phyloP scores from a whole-genome alignment of 2,329 filamentous ascomycete species.

The Rhynchosporium graminicola region DNA sequence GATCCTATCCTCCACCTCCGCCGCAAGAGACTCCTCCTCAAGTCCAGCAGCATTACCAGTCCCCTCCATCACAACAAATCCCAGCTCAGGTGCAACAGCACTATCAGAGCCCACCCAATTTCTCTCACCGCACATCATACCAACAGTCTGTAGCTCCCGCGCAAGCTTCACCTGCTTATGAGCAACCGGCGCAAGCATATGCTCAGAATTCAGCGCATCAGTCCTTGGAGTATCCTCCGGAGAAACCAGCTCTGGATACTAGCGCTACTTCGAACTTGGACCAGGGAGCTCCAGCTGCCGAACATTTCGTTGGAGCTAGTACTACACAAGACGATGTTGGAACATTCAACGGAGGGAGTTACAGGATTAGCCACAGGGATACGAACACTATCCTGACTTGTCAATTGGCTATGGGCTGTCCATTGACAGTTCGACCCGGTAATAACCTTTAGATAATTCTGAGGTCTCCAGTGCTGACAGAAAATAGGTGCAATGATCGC shows the following conservation, averaged over 20 bases:
- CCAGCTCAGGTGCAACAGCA: conserved; percentile 35
- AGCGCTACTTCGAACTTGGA: conserved; percentile 39
- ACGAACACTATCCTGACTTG: conserved; percentile 87
- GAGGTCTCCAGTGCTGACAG: neutral
- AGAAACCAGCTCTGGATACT: conserved; percentile 39
- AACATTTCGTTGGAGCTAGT: conserved; percentile 63
- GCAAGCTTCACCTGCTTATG: conserved; percentile 23
- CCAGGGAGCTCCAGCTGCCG: conserved; percentile 44
- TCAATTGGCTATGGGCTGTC: conserved; percentile 87
- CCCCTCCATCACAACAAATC: conserved; percentile 22
- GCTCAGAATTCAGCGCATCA: conserved; percentile 27
- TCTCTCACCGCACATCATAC: conserved; percentile 41
- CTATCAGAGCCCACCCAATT: conserved; percentile 34
- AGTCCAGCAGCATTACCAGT: conserved; percentile 19
- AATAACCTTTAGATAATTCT: neutral
- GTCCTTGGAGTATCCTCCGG: conserved; percentile 30
- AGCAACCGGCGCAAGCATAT: conserved; percentile 30
- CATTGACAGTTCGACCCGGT: conserved; percentile 78
- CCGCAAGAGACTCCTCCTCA: conserved; percentile 23
- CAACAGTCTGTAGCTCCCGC: conserved; percentile 31
- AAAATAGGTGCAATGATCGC: conserved; percentile 79
- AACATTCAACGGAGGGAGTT: conserved; percentile 96
- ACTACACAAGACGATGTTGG: conserved; percentile 79
- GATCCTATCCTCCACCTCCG: conserved; percentile 37
- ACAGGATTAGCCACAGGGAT: conserved; percentile 88